A percentile compares a stretch with the other conserved stretches of the same genome.
Conservation (phyloP, 2,329 filamentous ascomycete genomes). For the Cytospora schulzeri region DNA sequence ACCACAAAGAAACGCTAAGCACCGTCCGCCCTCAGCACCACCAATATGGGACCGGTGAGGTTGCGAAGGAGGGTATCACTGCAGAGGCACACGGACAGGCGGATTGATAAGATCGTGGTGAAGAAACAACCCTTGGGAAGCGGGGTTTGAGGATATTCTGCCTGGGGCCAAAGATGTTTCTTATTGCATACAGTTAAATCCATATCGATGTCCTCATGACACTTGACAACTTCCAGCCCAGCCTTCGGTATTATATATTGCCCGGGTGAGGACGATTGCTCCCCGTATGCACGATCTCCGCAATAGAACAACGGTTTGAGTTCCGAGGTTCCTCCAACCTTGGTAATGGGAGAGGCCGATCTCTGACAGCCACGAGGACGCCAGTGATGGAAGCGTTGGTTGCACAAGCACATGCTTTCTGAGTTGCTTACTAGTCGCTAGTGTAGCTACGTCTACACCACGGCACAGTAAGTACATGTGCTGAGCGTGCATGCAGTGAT, state of each 20-base stretch:
- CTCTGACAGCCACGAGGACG: slow-evolving; percentile 2
- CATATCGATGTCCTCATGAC: background rate
- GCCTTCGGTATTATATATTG: background rate
- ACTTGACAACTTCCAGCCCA: background rate
- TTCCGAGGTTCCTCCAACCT: background rate
- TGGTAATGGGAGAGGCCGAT: background rate
- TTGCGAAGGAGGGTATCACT: background rate
- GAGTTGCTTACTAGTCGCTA: background rate
- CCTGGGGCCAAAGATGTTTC: background rate
- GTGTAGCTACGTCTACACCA: background rate
- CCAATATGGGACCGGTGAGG: background rate
- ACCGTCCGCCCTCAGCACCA: background rate
- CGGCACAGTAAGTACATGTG: too few species aligned
- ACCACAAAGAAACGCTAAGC: background rate
- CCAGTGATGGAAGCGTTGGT: background rate
- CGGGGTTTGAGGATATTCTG: background rate
- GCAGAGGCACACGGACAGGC: background rate
- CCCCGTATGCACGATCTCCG: background rate
- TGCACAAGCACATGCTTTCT: background rate
- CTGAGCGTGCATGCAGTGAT: background rate
- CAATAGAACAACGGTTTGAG: background rate
- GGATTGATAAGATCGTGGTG: background rate
- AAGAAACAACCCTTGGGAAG: too few species aligned
- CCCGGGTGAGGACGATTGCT: background rate
- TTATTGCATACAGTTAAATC: background rate